Percentiles rank a stretch among this genome's conserved stretches.
Evolutionary conservation across 345 rosid genomes (phyloP).

Genomic region (Eucalyptus marginata): DNA sequence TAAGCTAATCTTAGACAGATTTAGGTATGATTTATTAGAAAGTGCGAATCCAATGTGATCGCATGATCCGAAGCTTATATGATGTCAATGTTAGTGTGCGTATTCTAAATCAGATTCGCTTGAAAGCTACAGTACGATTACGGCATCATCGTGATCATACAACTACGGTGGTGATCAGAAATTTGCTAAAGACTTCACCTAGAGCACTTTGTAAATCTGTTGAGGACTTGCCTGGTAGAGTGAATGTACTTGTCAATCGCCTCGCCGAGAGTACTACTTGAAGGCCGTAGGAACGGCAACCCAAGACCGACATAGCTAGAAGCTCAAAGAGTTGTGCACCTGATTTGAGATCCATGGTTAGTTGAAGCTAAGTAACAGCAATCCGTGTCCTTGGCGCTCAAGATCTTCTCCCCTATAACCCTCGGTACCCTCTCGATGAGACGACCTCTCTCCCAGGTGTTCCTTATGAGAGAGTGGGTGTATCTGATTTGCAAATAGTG

Average conservation of each 20-base stretch:
- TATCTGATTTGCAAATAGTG: no score
- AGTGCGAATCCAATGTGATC: background rate
- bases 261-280: conserved; percentile 35
- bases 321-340: no score
- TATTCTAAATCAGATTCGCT: background rate
- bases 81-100: background rate
- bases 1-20: background rate
- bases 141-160: background rate
- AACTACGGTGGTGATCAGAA: background rate
- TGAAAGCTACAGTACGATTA: background rate
- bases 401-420: no score
- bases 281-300: no score
- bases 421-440: no score
- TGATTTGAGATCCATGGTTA: no score
- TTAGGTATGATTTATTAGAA: background rate
- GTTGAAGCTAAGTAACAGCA: no score
- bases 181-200: background rate
- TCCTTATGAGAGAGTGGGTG: no score
- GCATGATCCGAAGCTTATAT: background rate
- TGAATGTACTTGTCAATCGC: conserved; percentile 41
- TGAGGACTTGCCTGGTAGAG: conserved; percentile 34
- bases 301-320: no score
- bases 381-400: no score
- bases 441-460: no score
- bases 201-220: background rate